A percentile compares a stretch with the other conserved stretches of the same genome.
These are phyloP conservation scores for Brassica napus DNA, from an alignment of 345 rosid genomes.

Conservation along the genomic window Da-Ae NC_063442.1:43380501-43381000, in stretches of 20 bases:
- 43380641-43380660: conserved; percentile 39
- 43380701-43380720: conserved; percentile 46
- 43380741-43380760: conserved; percentile 40
- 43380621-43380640: background rate
- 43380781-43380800: conserved; percentile 65
- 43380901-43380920: background rate
- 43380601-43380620: background rate
- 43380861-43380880: conserved; percentile 53
- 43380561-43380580: conserved; percentile 42
- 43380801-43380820: conserved; percentile 62
- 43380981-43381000: background rate
- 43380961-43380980: background rate
- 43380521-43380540: conserved; percentile 13
- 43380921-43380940: background rate
- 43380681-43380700: conserved; percentile 37
- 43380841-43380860: conserved; percentile 56
- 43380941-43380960: background rate
- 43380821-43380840: conserved; percentile 45
- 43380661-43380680: conserved; percentile 46
- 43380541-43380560: conserved; percentile 37
- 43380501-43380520: conserved; percentile 41
- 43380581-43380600: conserved; percentile 35
- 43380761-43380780: conserved; percentile 55
- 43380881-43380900: conserved; percentile 22
- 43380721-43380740: conserved; percentile 52